Base-by-base conservation (phyloP, 1,139 yeast genomes). In the Wickerhamomyces sp. region DNA sequence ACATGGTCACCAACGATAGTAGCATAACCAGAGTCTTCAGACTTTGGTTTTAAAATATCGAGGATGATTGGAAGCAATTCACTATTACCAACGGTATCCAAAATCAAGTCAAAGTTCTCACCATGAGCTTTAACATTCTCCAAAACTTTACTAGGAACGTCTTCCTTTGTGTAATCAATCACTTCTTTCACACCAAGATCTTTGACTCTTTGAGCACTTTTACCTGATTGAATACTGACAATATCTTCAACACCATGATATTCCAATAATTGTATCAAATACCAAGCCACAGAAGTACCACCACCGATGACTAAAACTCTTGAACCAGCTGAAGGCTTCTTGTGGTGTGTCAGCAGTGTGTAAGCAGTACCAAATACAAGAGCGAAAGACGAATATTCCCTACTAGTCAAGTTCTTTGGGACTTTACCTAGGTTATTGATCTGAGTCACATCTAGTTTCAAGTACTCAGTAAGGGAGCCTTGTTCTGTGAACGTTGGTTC, bases 391-490 rank as follows among this genome's bases (percentile, higher is more conserved):
- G 83, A 78, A 27, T 86, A 87, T 31, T 72, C 78, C 57, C 76
- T 82, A 48, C 68, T 74, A 5, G 78, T 62, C 28, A 52, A 14
- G 37, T 58, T 57, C 21, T 76, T 60, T 2, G 61, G 58, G 4
- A 72, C 71, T 26, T 62, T 56, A 27, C 72, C 61, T 7, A 10
- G 51, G 48, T 8, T 49, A 50, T 43, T 35, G 48, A 29, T 14
- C 45, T 35, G 34, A 47, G 40, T 52, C 46, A 31, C n/a, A n/a
- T n/a, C n/a, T n/a, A 64, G 66, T 9, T 65, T 53, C 8, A 66
- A 66, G 53, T 78, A 80, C 45, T 81, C 76, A 29, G 79, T 71
- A 51, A 78, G 77, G 1, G 79, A 76, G 26, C 90, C 90, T 41
- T 64, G 65, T 7, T 53, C 55, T 0, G 70, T 56, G 24, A 70